A percentile compares a stretch with the other conserved stretches of the same genome.
These are phyloP conservation scores for Boletus rex-veris DNA, from an alignment of 768 basidiomycete species.

Conservation along the genomic window DNA sequence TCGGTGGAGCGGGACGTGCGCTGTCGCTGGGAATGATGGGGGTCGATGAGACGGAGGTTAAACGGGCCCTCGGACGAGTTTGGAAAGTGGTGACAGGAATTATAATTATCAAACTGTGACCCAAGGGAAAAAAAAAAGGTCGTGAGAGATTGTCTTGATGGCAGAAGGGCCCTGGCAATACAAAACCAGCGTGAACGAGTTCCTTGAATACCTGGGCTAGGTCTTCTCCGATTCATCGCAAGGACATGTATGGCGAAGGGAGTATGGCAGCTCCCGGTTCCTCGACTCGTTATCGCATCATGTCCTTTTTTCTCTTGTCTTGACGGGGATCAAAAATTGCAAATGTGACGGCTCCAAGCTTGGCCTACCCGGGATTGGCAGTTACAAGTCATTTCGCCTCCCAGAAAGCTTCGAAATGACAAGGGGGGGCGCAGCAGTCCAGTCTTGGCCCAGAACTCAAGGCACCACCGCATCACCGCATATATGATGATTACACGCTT, in stretches of 20 bases:
- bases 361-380: conserved; percentile 3
- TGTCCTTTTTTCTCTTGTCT: background rate
- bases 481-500: background rate
- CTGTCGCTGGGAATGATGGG: conserved; percentile 10
- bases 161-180: too few species aligned
- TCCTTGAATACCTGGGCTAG: conserved; percentile 2
- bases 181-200: background rate
- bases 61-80: conserved; percentile 17
- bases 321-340: conserved; percentile 25
- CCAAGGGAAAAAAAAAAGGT: background rate
- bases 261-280: background rate
- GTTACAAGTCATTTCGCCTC: conserved; percentile 23
- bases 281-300: conserved; percentile 7
- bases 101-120: too few species aligned
- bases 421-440: conserved; percentile 6
- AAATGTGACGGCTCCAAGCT: background rate
- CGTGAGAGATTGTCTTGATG: background rate
- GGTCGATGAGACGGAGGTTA: conserved; percentile 14
- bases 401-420: conserved; percentile 7
- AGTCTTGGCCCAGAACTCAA: conserved; percentile 7
- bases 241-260: background rate
- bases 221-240: background rate
- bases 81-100: conserved; percentile 4
- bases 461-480: conserved; percentile 17
- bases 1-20: conserved; percentile 13